Conservation (phyloP, 176 grass and related monocot species). For the bread wheat (Triticum aestivum) region IWGSC_CS_RefSeq_v2.1 NC_057812.1:705956066-705956565, state of each 20-base stretch:
- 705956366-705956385: background rate
- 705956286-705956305: background rate
- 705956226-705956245: conserved; percentile 10
- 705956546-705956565: background rate
- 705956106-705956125: conserved; percentile 66
- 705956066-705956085: conserved; percentile 74
- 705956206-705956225: conserved; percentile 18
- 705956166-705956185: conserved; percentile 77
- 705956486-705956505: background rate
- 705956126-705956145: conserved; percentile 86
- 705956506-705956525: background rate
- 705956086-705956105: conserved; percentile 93
- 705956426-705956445: conserved; percentile 8
- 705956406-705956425: conserved; percentile 1
- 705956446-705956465: conserved; percentile 24
- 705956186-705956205: background rate
- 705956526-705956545: background rate
- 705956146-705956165: conserved; percentile 97
- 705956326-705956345: background rate
- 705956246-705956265: background rate
- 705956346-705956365: background rate
- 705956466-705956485: background rate
- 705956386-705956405: background rate
- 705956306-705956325: background rate
- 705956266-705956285: conserved; percentile 18